Evolutionary conservation across 345 rosid genomes (phyloP), one percentile per base, ranked within the genome.

Genomic region (Brassica carinata): DNA sequence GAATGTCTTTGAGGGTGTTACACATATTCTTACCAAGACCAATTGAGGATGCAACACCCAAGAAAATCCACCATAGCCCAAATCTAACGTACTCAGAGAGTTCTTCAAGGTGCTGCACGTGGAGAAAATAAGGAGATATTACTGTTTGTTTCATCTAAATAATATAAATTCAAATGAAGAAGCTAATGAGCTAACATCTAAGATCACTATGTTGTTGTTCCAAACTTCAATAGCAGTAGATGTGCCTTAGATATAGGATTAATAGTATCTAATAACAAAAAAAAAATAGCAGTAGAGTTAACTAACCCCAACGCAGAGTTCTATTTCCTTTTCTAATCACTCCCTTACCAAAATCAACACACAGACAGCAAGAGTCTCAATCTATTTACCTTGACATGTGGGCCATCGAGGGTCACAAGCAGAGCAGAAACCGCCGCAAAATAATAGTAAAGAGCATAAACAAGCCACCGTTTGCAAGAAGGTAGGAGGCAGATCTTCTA

Each of bases 11-110:
- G 36, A 33, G 36, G 36, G 36, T 33, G 40, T 34, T 34, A 51
- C 55, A 8, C 23, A 30, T 68, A 8, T 64, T 51, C 92, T 89
- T 86, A 94, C 98, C 98, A 71, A 94, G 97, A 83, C 98, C 98
- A 76, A 94, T 94, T 23, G 98, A 94, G 70, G 98, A 94, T 73
- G 97, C 98, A 75, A 92, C 94, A 45, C 98, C 98, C 76, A 94
- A 92, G 5, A 90, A 88, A 27, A 87, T 59, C 98, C 98, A 94
- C 98, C 98, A 94, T 67, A 91, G 78, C 70, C 93, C 98, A 86
- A 87, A 92, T 38, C 70, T 87, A 14, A 83, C 36, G 81, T 92
- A 94, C 73, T 86, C 79, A 71, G 88, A 81, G 63, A 92, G 85
- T 83, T 91, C 97, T 75, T 91, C 91, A 51, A 91, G 76, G 82